phyloP scores from a whole-genome alignment of 2,329 filamentous ascomycete species.

The Neoarthrinium moseri region DNA sequence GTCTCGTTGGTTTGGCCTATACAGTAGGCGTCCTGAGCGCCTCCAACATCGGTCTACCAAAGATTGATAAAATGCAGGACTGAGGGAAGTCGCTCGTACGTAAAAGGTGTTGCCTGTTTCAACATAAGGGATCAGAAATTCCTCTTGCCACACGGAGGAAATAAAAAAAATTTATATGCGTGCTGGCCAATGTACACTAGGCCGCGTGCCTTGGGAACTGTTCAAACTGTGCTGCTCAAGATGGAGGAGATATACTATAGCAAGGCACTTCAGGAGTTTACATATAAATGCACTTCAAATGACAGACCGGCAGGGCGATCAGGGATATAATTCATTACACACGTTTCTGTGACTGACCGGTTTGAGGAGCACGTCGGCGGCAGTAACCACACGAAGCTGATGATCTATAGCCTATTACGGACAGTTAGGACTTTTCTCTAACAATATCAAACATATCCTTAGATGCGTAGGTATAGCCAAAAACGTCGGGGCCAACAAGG shows the following conservation, averaged over 20 bases:
- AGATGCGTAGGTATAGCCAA: no score
- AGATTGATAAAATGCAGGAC: slow-evolving; percentile 66
- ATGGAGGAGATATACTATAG: no score
- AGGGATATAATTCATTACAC: slow-evolving; percentile 24
- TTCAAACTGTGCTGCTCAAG: no score
- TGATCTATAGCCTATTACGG: slow-evolving; percentile 46
- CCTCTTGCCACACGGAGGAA: no score
- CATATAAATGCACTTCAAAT: no score
- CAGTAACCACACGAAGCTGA: slow-evolving; percentile 55
- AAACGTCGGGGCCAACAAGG: no score
- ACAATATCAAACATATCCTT: no score
- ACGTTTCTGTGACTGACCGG: slow-evolving; percentile 50
- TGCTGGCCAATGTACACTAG: no score
- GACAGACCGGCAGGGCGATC: not conserved
- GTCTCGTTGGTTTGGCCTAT: slow-evolving; percentile 73
- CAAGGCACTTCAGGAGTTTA: not conserved
- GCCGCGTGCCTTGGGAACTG: no score
- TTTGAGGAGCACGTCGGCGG: slow-evolving; percentile 38
- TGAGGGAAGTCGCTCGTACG: slow-evolving; percentile 59
- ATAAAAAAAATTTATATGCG: no score
- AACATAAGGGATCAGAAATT: no score
- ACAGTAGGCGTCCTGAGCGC: slow-evolving; percentile 68
- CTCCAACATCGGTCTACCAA: slow-evolving; percentile 78
- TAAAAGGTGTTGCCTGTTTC: slow-evolving; percentile 74
- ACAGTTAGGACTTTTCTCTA: slow-evolving; percentile 12